Conservation (phyloP, 2,329 filamentous ascomycete species). For the Diaporthe batatas region DNA sequence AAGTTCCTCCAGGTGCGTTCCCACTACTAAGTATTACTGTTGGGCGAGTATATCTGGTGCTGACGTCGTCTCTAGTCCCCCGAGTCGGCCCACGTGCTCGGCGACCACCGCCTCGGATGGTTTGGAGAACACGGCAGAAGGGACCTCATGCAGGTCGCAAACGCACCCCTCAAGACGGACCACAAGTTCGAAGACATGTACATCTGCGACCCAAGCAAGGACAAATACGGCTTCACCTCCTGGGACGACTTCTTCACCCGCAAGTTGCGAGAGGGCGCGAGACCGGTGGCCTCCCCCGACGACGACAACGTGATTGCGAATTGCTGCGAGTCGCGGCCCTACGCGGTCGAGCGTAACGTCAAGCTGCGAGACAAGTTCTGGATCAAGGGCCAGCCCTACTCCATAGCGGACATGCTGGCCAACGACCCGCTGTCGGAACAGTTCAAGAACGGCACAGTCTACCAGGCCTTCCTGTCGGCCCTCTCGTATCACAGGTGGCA, state of each 20-base stretch:
- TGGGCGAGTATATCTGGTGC: neutral
- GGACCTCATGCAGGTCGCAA: conserved; percentile 66
- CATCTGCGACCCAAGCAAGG: conserved; percentile 66
- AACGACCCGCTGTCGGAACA: conserved; percentile 64
- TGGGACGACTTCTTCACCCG: conserved; percentile 81
- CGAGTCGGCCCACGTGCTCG: conserved; percentile 66
- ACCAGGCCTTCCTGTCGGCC: conserved; percentile 78
- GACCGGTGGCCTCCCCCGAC: conserved; percentile 69
- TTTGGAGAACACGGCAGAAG: conserved; percentile 63
- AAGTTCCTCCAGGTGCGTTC: conserved; percentile 61
- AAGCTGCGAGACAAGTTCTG: conserved; percentile 74
- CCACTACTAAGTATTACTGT: no score
- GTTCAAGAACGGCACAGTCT: conserved; percentile 75
- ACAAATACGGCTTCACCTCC: conserved; percentile 72
- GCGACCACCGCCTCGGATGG: conserved; percentile 62
- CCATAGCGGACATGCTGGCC: conserved; percentile 72
- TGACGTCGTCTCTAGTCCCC: conserved; percentile 54
- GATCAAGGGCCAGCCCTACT: conserved; percentile 78
- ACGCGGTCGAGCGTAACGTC: conserved; percentile 63
- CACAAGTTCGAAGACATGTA: conserved; percentile 72
- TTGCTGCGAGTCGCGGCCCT: conserved; percentile 74
- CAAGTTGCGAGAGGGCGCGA: conserved; percentile 63
- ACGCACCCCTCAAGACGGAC: conserved; percentile 56
- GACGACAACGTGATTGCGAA: conserved; percentile 70
- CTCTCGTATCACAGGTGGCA: conserved; percentile 82